Evolutionary conservation across 2,329 filamentous ascomycete genomes (phyloP).

Genomic region (Elsinoe ampelina): DNA sequence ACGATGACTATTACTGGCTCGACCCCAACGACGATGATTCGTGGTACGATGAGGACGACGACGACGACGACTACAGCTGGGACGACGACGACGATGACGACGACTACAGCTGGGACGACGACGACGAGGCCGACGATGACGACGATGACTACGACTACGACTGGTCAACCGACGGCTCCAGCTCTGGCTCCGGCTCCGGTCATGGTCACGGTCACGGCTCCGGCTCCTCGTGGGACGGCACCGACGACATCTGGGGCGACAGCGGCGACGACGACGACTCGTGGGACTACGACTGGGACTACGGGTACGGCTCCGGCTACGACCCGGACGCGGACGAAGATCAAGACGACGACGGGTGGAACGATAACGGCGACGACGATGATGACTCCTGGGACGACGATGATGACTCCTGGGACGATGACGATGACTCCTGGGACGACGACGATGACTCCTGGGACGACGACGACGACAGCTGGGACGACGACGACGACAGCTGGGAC

Average conservation of each 20-base stretch:
- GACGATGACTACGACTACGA: neutral
- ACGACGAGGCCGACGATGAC: neutral
- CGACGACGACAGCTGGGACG: no score
- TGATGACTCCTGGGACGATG: no score
- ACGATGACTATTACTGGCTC: no score
- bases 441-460: neutral
- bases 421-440: neutral
- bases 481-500: neutral
- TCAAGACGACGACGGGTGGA: neutral
- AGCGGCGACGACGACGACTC: neutral
- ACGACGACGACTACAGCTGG: neutral
- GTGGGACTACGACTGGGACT: neutral
- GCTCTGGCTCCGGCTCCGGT: neutral
- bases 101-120: neutral
- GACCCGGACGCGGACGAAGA: neutral
- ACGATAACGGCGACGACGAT: neutral
- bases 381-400: neutral
- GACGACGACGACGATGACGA: neutral
- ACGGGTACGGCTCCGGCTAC: neutral
- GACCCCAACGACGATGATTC: no score
- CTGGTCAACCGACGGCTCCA: neutral
- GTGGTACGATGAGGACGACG: no score
- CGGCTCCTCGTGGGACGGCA: neutral
- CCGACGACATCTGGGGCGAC: conserved; percentile 6
- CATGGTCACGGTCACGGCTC: neutral